phyloP scores from a whole-genome alignment of 2,329 filamentous ascomycete species.

The Exserohilum rostratum region DNA sequence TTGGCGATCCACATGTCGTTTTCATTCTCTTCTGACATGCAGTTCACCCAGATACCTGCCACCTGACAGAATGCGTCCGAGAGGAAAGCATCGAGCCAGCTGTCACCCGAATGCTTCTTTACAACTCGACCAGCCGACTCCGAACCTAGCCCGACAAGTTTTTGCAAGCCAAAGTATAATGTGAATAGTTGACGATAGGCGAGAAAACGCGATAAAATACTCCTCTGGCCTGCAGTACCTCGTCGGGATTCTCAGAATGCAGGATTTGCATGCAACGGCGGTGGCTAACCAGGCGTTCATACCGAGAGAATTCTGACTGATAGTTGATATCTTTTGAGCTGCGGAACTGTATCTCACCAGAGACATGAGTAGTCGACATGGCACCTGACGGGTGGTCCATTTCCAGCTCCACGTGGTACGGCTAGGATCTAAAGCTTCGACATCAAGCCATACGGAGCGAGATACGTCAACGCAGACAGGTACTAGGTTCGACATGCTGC shows the following conservation, averaged over 20 bases:
- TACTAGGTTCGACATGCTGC: conserved; percentile 6
- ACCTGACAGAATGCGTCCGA: conserved; percentile 44
- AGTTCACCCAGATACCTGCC: conserved; percentile 41
- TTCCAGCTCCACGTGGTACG: conserved; percentile 37
- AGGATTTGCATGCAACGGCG: conserved; percentile 38
- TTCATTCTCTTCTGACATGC: conserved; percentile 24
- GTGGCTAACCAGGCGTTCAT: conserved; percentile 38
- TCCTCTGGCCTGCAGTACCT: conserved; percentile 42
- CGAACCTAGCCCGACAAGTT: conserved; percentile 12
- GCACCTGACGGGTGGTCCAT: conserved; percentile 15
- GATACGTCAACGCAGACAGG: conserved; percentile 37
- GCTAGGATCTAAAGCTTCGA: conserved; percentile 20
- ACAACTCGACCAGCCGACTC: conserved; percentile 21
- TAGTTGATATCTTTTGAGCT: conserved; percentile 19
- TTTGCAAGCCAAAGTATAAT: conserved; percentile 41
- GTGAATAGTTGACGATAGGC: conserved; percentile 45
- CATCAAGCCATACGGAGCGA: conserved; percentile 40
- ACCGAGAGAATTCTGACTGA: conserved; percentile 35
- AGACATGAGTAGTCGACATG: conserved; percentile 27
- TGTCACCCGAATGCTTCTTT: conserved; percentile 21
- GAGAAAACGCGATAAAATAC: conserved; percentile 50
- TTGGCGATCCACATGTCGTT: conserved; percentile 42
- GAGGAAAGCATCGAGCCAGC: conserved; percentile 29
- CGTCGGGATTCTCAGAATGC: conserved; percentile 33
- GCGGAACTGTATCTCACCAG: conserved; percentile 31